Evolutionary conservation across 768 basidiomycete genomes (phyloP).

Genomic region (Cyclocybe aegerita): DNA sequence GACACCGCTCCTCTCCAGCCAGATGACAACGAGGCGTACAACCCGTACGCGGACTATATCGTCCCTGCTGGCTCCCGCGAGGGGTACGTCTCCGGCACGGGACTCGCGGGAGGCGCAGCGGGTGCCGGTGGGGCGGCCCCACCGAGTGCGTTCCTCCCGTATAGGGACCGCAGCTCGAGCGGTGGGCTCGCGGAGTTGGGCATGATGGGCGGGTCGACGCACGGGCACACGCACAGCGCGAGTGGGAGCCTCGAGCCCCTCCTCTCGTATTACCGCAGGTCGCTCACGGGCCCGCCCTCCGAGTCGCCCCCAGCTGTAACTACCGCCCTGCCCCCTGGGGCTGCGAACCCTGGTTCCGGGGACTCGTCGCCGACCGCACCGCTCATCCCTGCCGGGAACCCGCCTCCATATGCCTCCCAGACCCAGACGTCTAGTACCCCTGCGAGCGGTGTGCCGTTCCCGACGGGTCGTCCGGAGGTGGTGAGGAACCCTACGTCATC

Average conservation of each 20-base stretch:
- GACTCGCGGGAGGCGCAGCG: no score
- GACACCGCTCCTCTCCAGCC: slow-evolving; percentile 31
- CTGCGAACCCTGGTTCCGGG: slow-evolving; percentile 35
- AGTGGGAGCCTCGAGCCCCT: slow-evolving; percentile 25
- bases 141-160: slow-evolving; percentile 28
- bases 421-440: background rate
- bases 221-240: slow-evolving; percentile 26
- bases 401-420: background rate
- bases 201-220: slow-evolving; percentile 6
- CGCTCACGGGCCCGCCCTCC: background rate
- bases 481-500: slow-evolving; percentile 17
- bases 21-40: slow-evolving; percentile 33
- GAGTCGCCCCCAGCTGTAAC: background rate
- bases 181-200: slow-evolving; percentile 20
- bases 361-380: slow-evolving; percentile 25
- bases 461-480: background rate
- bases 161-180: slow-evolving; percentile 30
- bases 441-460: background rate
- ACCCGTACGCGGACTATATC: slow-evolving; percentile 54
- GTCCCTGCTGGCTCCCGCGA: slow-evolving; percentile 25
- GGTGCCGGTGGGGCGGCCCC: slow-evolving; percentile 31
- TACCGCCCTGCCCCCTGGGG: slow-evolving; percentile 4
- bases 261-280: slow-evolving; percentile 16
- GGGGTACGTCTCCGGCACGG: slow-evolving; percentile 48
- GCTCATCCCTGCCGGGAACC: background rate